These are phyloP conservation scores for Vitis labrusca DNA, from an alignment of 164 flowering plant species.

Conservation along the genomic window DNA sequence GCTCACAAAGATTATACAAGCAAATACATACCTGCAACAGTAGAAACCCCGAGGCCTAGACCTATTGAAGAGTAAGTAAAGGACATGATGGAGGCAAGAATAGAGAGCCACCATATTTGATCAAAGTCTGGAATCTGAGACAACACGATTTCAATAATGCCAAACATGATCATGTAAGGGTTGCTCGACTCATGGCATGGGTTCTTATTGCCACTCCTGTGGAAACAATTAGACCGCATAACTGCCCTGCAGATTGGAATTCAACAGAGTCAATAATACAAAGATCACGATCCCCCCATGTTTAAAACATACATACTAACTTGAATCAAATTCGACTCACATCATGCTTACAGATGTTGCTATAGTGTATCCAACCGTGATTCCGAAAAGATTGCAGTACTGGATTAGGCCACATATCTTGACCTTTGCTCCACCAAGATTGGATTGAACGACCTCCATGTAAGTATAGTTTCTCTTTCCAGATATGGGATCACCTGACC, in stretches of 20 bases:
- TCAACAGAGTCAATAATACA: neutral
- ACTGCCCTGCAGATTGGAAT: conserved; percentile 44
- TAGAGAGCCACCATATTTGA: conserved; percentile 65
- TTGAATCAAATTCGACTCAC: conserved; percentile 27
- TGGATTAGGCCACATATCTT: conserved; percentile 46
- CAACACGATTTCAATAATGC: conserved; percentile 36
- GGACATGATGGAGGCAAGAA: conserved; percentile 66
- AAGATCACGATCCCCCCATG: too few relatives aligned
- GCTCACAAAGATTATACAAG: too few relatives aligned
- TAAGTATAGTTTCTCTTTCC: conserved; percentile 66
- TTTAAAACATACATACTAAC: too few relatives aligned
- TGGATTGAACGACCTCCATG: conserved; percentile 57
- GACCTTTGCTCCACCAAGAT: conserved; percentile 51
- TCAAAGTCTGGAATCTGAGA: conserved; percentile 62
- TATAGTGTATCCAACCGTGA: conserved; percentile 56
- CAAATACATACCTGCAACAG: conserved; percentile 44
- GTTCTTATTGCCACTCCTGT: conserved; percentile 31
- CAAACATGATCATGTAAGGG: conserved; percentile 57
- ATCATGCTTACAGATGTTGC: conserved; percentile 62
- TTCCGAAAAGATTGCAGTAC: conserved; percentile 44
- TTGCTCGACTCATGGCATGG: conserved; percentile 44
- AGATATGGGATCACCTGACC: conserved; percentile 42
- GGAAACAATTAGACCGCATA: conserved; percentile 58
- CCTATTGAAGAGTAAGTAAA: conserved; percentile 61
- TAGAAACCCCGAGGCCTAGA: conserved; percentile 46